These are phyloP conservation scores for Comarum palustre DNA, from an alignment of 306 rosid species.

Conservation along the genomic window DNA sequence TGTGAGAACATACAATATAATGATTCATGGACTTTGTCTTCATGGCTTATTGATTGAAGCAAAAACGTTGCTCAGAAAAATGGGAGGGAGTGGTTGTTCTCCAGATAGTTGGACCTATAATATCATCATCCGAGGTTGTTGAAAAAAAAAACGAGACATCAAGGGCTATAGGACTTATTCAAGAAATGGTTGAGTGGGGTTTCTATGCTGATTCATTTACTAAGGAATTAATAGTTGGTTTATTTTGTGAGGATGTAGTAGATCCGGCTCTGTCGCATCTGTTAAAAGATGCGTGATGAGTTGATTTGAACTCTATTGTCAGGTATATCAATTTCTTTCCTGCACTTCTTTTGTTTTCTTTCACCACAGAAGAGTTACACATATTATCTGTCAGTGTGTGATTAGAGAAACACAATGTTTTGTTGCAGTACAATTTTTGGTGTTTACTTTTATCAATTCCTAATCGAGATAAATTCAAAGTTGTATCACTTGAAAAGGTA, in stretches of 20 bases:
- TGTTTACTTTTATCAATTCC: not conserved
- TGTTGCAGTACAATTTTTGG: not conserved
- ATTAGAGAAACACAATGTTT: not conserved
- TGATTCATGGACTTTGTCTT: not conserved
- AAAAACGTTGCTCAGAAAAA: not conserved
- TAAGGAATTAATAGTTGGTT: too few species aligned
- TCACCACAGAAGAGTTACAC: not conserved
- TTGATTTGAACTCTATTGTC: too few species aligned
- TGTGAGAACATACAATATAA: not conserved
- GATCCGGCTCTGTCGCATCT: too few species aligned
- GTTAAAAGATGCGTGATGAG: too few species aligned
- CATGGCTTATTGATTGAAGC: not conserved
- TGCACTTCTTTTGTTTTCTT: too few species aligned
- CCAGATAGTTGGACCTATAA: not conserved
- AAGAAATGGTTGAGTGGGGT: too few species aligned
- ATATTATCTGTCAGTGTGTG: not conserved
- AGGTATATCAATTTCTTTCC: too few species aligned
- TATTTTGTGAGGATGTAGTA: too few species aligned
- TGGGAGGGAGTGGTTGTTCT: not conserved
- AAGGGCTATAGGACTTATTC: not conserved
- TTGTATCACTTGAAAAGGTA: not conserved
- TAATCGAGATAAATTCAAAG: not conserved
- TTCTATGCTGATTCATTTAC: too few species aligned
- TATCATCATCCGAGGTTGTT: not conserved
- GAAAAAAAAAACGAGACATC: not conserved